phyloP scores from a whole-genome alignment of 129 eudicot species.

The Erigeron canadensis region DNA sequence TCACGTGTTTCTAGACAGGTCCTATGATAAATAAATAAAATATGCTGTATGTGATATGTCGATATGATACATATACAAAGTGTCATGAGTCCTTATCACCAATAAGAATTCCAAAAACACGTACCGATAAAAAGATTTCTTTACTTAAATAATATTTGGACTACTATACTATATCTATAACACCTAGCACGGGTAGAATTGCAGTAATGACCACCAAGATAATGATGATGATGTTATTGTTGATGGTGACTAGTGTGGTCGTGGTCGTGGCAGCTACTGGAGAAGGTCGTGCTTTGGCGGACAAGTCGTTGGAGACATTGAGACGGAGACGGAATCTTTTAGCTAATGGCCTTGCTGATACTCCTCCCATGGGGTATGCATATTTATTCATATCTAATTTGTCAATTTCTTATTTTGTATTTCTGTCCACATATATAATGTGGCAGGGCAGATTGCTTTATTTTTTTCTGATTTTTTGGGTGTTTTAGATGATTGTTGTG shows the following conservation, averaged over 20 bases:
- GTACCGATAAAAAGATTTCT: not conserved
- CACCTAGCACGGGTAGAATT: not conserved
- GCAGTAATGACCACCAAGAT: slow-evolving; percentile 15
- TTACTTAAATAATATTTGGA: not conserved
- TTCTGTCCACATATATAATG: no score
- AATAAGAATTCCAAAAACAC: not conserved
- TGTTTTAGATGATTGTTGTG: no score
- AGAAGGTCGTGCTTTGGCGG: not conserved
- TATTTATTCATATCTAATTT: not conserved
- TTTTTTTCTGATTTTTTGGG: no score
- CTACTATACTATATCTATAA: not conserved
- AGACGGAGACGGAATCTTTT: slow-evolving; percentile 47
- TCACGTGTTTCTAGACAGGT: slow-evolving; percentile 24
- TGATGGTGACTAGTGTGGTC: not conserved
- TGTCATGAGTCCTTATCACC: slow-evolving; percentile 8
- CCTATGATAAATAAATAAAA: not conserved
- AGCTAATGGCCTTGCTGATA: slow-evolving; percentile 63
- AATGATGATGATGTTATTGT: not conserved
- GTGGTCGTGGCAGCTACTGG: slow-evolving; percentile 12
- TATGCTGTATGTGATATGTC: no score
- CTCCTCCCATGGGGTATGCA: slow-evolving; percentile 90
- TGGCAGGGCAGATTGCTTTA: no score
- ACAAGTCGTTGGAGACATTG: not conserved
- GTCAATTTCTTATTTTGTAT: no score
- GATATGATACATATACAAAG: not conserved